A percentile compares a stretch with the other conserved stretches of the same genome.
Conservation (phyloP, 1,284 basidiomycete species). For the Sanguinoderma infundibulare region DNA sequence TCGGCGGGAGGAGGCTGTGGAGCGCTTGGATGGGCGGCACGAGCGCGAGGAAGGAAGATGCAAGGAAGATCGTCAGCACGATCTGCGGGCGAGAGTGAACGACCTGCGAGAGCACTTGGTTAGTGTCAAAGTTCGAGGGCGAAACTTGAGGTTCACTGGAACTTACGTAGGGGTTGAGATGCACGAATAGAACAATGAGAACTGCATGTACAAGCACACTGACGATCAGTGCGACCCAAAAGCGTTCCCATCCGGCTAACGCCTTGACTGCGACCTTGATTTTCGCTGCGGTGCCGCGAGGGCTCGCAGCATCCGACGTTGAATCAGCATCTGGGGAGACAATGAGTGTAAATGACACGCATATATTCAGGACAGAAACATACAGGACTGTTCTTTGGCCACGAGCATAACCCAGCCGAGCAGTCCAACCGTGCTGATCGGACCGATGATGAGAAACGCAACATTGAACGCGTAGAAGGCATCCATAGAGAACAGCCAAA, state of each 20-base stretch:
- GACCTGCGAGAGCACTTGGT: slow-evolving; percentile 44
- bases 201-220: slow-evolving; percentile 49
- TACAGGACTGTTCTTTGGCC: slow-evolving; percentile 26
- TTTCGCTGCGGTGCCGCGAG: slow-evolving; percentile 11
- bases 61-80: slow-evolving; percentile 53
- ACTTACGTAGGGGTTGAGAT: slow-evolving; percentile 69
- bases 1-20: slow-evolving; percentile 33
- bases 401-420: slow-evolving; percentile 35
- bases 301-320: background rate
- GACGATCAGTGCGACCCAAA: slow-evolving; percentile 61
- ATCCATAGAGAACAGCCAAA: slow-evolving; percentile 59
- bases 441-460: slow-evolving; percentile 62
- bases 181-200: slow-evolving; percentile 52
- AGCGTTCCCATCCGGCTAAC: slow-evolving; percentile 46
- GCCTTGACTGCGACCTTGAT: slow-evolving; percentile 19
- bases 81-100: slow-evolving; percentile 60
- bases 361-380: background rate
- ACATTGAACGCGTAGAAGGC: slow-evolving; percentile 61
- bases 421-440: slow-evolving; percentile 55
- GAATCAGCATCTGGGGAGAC: background rate
- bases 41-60: slow-evolving; percentile 55
- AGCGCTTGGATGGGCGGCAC: slow-evolving; percentile 44
- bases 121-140: background rate
- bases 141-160: too few relatives aligned
- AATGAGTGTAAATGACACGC: background rate